Evolutionary conservation across 1,284 basidiomycete genomes (phyloP), one percentile per base, ranked within the genome.

Genomic region (Bothia castanella): DNA sequence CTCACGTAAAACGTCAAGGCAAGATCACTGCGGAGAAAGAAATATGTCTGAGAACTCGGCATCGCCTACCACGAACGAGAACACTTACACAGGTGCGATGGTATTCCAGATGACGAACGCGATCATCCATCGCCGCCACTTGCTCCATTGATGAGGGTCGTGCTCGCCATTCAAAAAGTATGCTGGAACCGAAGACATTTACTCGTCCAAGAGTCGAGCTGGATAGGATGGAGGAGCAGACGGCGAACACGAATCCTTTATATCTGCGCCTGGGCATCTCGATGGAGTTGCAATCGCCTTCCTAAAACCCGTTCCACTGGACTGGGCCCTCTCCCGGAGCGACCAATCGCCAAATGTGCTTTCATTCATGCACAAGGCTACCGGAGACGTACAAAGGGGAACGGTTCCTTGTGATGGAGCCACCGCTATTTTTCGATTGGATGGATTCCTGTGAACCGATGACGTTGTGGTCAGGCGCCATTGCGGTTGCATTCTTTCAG

Each of bases 1-100:
- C 59, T 58, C 46, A 67, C 62, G 52, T 67, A 67, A 32, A 64
- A 66, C 0, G 62, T 67, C 9, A 57, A 16, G 12, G 63, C 29
- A 30, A 64, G 49, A 20, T 64, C 62, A 16, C 62, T 67, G 30
- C 4, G 8, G 13, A 0, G 9, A 37, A 27, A 29, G 12, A 39
- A 43, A 19, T 1, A n/a, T 12, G 21, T 9, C 35, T 59, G 42
- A 54, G 50, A 36, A 23, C 12, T 21, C 31, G 11, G 4, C 2
- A 36, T 20, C 20, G 14, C 8, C 6, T 19, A 8, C 4, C 3
- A 49, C 7, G 23, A 27, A 41, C 8, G 2, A 20, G n/a, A 35
- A 7, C 13, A 51, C 62, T 48, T 16, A 66, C 62, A 64, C 54
- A 19, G 64, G 62, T 25, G 65, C 64, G 19, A 66, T 66, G 14